Percentiles rank a stretch among this genome's conserved stretches.
Evolutionary conservation across 2,329 filamentous ascomycete species (phyloP).

Genomic region (Leptographium flavum): DNA sequence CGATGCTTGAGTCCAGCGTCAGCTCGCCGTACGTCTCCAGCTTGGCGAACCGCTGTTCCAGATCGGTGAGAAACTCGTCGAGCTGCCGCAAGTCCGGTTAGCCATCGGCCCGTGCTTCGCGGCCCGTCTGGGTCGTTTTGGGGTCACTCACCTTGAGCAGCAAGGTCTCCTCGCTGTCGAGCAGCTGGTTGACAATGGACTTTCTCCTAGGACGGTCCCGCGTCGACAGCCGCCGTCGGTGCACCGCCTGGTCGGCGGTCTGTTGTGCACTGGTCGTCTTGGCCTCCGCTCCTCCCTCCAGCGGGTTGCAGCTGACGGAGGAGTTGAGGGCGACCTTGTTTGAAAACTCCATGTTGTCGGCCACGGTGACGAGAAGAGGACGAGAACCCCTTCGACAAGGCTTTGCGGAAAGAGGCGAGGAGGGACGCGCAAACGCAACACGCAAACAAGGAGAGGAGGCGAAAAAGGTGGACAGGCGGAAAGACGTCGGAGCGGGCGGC

Average conservation of each 20-base stretch:
- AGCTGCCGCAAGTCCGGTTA: conserved; percentile 32
- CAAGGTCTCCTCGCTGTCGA: conserved; percentile 48
- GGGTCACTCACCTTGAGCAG: conserved; percentile 38
- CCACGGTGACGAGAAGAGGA: background rate
- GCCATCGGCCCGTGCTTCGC: background rate
- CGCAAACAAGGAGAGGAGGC: no score
- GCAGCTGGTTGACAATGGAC: conserved; percentile 43
- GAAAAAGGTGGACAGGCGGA: no score
- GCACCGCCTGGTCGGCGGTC: conserved; percentile 16
- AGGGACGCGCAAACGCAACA: no score
- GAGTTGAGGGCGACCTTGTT: conserved; percentile 11
- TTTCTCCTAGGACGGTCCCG: conserved; percentile 39
- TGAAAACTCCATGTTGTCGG: background rate
- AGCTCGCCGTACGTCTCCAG: conserved; percentile 79
- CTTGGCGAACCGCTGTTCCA: conserved; percentile 75
- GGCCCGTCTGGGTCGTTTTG: background rate
- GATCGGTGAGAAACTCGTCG: conserved; percentile 69
- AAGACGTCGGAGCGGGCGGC: no score
- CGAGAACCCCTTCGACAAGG: no score
- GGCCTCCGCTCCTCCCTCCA: conserved; percentile 21
- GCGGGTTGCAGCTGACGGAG: conserved; percentile 3
- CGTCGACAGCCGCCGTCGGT: conserved; percentile 40
- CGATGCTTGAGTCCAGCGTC: conserved; percentile 69
- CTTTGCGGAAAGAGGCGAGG: no score
- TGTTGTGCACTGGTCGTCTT: conserved; percentile 28